phyloP scores from a whole-genome alignment of 345 rosid genomes.

The Eucalyptus coolabah region DNA sequence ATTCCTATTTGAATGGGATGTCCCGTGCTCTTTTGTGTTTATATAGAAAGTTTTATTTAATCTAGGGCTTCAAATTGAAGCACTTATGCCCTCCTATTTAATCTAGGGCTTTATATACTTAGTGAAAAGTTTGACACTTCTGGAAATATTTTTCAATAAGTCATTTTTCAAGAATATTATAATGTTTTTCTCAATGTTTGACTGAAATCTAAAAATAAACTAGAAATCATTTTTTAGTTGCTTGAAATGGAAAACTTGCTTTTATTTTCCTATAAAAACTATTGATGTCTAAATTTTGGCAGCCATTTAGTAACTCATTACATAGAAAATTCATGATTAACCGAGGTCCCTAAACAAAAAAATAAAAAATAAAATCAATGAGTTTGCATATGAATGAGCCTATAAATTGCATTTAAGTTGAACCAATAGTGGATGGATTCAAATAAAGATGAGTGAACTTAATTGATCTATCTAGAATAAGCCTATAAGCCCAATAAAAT shows the following conservation, averaged over 20 bases:
- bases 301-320: neutral
- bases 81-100: rapidly evolving
- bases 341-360: no score
- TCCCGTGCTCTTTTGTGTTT: neutral
- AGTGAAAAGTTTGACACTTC: neutral
- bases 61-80: neutral
- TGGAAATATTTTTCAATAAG: neutral
- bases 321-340: rapidly evolving
- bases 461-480: neutral
- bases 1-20: neutral
- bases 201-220: neutral
- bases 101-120: neutral
- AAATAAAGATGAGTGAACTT: neutral
- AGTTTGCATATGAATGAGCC: neutral
- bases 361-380: neutral
- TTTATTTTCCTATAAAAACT: neutral
- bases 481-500: neutral
- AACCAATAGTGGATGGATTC: no score
- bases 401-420: neutral
- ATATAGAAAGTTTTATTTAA: no score
- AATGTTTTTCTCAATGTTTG: no score
- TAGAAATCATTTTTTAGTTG: neutral
- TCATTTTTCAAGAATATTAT: no score
- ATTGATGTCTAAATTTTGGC: no score
- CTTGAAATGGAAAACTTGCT: neutral